phyloP scores from a whole-genome alignment of 352 stramenopile genomes.

The Sclerospora graminicola region DNA sequence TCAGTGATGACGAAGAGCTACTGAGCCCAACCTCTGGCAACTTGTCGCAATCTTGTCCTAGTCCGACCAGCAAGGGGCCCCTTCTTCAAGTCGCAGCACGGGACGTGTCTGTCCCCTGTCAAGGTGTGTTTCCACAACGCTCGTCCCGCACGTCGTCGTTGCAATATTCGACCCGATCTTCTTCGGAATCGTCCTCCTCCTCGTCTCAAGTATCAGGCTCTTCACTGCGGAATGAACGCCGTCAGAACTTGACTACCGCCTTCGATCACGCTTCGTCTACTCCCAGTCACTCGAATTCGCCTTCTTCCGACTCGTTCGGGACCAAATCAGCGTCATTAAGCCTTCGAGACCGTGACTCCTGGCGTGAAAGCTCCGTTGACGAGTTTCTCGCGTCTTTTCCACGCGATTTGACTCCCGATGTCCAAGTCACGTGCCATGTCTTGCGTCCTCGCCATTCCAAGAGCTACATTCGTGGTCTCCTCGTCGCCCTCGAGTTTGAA shows the following conservation, averaged over 20 bases:
- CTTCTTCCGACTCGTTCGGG: no score
- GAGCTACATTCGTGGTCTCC: constrained; percentile 24
- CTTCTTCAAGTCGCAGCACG: constrained; percentile 24
- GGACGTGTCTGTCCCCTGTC: constrained; percentile 6
- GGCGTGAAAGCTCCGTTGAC: constrained; percentile 24
- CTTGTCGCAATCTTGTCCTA: constrained; percentile 17
- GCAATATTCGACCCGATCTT: constrained; percentile 17
- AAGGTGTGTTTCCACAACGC: constrained; percentile 22
- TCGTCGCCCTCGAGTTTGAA: constrained; percentile 54
- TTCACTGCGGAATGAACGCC: constrained; percentile 2
- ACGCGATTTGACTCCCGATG: constrained; percentile 34
- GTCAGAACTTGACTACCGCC: background rate
- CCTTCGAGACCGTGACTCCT: constrained; percentile 11
- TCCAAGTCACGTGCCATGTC: constrained; percentile 30
- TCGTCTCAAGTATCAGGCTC: constrained; percentile 12
- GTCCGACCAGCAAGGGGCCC: background rate
- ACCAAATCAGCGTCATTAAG: constrained; percentile 10
- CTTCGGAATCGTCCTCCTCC: constrained; percentile 12
- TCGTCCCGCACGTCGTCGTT: constrained; percentile 24
- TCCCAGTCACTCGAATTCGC: no score
- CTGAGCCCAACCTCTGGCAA: constrained; percentile 2
- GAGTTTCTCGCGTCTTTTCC: constrained; percentile 26
- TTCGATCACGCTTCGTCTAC: background rate
- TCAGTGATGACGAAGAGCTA: constrained; percentile 10
- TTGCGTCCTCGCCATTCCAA: constrained; percentile 15